phyloP scores from a whole-genome alignment of 768 basidiomycete species.

The Suillus luteus region DNA sequence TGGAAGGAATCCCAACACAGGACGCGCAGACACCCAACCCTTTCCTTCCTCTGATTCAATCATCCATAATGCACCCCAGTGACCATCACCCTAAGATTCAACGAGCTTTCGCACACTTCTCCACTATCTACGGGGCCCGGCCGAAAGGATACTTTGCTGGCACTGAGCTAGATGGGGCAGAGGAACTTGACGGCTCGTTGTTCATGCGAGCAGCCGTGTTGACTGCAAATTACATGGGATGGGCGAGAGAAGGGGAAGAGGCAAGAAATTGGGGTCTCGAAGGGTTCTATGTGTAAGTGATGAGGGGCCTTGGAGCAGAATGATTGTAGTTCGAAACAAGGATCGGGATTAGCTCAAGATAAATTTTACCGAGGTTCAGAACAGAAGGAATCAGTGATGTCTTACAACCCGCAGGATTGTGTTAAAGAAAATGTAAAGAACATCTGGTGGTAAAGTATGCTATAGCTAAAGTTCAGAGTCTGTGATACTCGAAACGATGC shows the following conservation, averaged over 20 bases:
- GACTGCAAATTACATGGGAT: conserved; percentile 29
- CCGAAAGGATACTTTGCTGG: conserved; percentile 29
- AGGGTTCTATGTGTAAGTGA: conserved; percentile 25
- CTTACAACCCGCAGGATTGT: not conserved
- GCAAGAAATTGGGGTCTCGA: conserved; percentile 27
- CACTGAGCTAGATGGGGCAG: conserved; percentile 35
- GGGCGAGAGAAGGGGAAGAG: conserved; percentile 27
- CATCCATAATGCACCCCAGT: conserved; percentile 36
- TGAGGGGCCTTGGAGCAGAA: not conserved
- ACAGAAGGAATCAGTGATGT: not conserved
- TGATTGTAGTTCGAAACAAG: not conserved
- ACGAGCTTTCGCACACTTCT: conserved; percentile 36
- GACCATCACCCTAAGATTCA: conserved; percentile 39
- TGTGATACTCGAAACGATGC: not conserved
- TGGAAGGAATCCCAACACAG: not conserved
- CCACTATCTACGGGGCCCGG: conserved; percentile 32
- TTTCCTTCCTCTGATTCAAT: conserved; percentile 44
- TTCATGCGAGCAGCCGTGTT: conserved; percentile 36
- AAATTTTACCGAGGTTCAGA: not conserved
- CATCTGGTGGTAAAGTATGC: not conserved
- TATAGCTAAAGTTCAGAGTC: not conserved
- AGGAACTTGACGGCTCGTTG: conserved; percentile 38
- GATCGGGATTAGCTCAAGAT: not conserved
- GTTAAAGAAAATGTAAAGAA: not conserved
- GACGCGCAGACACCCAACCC: conserved; percentile 34